Evolutionary conservation across 1,139 yeast genomes (phyloP).

Genomic region (Meyerozyma sp.): DNA sequence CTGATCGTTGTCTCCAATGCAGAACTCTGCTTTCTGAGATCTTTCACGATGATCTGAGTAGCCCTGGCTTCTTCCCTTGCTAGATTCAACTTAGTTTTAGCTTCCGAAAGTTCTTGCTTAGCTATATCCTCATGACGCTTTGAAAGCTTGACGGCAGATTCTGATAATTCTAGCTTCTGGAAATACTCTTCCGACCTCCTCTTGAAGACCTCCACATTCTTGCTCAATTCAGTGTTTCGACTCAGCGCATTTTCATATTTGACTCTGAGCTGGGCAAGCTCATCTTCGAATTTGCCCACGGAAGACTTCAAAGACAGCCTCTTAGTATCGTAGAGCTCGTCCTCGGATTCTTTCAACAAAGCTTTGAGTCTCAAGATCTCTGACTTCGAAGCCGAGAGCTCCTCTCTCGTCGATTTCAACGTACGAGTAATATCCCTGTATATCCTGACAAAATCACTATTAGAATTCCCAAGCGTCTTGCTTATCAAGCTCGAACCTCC

Average conservation of each 20-base stretch:
- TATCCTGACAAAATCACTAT: slow-evolving; percentile 45
- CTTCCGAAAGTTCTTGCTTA: slow-evolving; percentile 50
- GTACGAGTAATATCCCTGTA: slow-evolving; percentile 55
- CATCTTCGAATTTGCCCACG: slow-evolving; percentile 36
- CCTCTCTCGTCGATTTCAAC: slow-evolving; percentile 45
- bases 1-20: slow-evolving; percentile 55
- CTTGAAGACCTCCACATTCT: slow-evolving; percentile 58
- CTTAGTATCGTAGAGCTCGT: slow-evolving; percentile 39
- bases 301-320: slow-evolving; percentile 29
- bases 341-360: slow-evolving; percentile 42
- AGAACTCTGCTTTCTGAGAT: slow-evolving; percentile 49
- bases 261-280: slow-evolving; percentile 39
- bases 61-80: slow-evolving; percentile 56
- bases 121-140: slow-evolving; percentile 57
- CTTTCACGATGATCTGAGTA: slow-evolving; percentile 53
- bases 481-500: slow-evolving; percentile 31
- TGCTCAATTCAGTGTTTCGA: slow-evolving; percentile 49
- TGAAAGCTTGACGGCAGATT: slow-evolving; percentile 62
- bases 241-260: slow-evolving; percentile 48
- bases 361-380: slow-evolving; percentile 50
- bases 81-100: slow-evolving; percentile 46
- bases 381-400: slow-evolving; percentile 44
- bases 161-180: slow-evolving; percentile 73
- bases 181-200: slow-evolving; percentile 72
- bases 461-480: slow-evolving; percentile 22